A percentile compares a stretch with the other conserved stretches of the same genome.
Conservation (phyloP, 2,329 filamentous ascomycete species). For the Cercospora sesami region DNA sequence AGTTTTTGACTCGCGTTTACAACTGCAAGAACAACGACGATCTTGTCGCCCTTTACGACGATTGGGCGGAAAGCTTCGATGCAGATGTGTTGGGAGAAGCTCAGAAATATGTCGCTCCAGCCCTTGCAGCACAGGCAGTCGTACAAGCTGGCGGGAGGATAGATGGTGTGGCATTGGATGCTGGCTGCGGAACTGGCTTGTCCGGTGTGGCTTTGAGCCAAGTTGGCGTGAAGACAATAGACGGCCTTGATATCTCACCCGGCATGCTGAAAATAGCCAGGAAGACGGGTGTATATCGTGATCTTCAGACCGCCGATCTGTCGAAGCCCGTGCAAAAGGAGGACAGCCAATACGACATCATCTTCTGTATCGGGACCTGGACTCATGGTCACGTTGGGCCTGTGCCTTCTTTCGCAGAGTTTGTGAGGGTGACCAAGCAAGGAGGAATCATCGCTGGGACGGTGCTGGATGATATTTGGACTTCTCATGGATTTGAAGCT, state of each 20-base stretch:
- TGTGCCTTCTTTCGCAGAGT: slow-evolving; percentile 49
- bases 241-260: slow-evolving; percentile 55
- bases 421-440: slow-evolving; percentile 51
- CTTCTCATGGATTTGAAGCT: slow-evolving; percentile 49
- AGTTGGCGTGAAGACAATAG: slow-evolving; percentile 47
- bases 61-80: slow-evolving; percentile 50
- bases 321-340: slow-evolving; percentile 45
- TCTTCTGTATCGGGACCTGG: slow-evolving; percentile 57
- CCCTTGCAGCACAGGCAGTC: slow-evolving; percentile 42
- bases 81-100: slow-evolving; percentile 40
- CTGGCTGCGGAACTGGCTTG: slow-evolving; percentile 56
- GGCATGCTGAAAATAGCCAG: slow-evolving; percentile 55
- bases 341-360: slow-evolving; percentile 50
- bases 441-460: slow-evolving; percentile 55
- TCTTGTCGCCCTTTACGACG: slow-evolving; percentile 46
- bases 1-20: slow-evolving; percentile 43
- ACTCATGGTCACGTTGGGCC: slow-evolving; percentile 58
- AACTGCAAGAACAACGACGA: slow-evolving; percentile 40
- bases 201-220: slow-evolving; percentile 51
- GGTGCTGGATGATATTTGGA: slow-evolving; percentile 54
- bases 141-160: slow-evolving; percentile 20
- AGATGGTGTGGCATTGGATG: slow-evolving; percentile 50
- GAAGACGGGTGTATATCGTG: slow-evolving; percentile 50
- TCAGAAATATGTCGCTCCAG: slow-evolving; percentile 46
- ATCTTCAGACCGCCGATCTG: slow-evolving; percentile 50